Conservation (phyloP, 1,139 yeast species). For the Yamadazyma buinensis region DNA sequence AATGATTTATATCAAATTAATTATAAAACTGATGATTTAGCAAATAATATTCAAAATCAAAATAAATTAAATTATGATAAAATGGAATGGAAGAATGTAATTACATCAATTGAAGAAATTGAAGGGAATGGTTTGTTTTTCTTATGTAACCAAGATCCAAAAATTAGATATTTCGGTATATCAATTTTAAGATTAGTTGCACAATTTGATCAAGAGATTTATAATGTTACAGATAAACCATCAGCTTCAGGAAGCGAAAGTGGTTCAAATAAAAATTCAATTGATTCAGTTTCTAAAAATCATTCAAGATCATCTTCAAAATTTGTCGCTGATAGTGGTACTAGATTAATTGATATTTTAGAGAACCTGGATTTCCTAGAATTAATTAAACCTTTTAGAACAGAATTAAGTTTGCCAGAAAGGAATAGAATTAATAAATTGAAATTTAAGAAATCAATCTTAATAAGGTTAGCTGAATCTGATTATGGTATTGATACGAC, state of each 20-base stretch:
- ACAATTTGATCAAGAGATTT: slow-evolving; percentile 78
- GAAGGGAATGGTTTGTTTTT: slow-evolving; percentile 96
- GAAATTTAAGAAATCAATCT: slow-evolving; percentile 57
- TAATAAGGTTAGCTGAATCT: slow-evolving; percentile 77
- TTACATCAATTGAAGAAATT: slow-evolving; percentile 85
- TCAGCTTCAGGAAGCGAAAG: slow-evolving; percentile 3
- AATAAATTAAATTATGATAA: slow-evolving; percentile 50
- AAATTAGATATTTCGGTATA: slow-evolving; percentile 70
- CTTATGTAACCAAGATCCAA: slow-evolving; percentile 81
- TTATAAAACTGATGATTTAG: slow-evolving; percentile 33
- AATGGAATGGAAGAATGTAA: slow-evolving; percentile 71
- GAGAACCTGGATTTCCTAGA: slow-evolving; percentile 68
- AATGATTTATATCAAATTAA: slow-evolving; percentile 45
- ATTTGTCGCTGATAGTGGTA: slow-evolving; percentile 75
- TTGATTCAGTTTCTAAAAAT: slow-evolving; percentile 11
- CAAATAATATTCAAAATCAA: slow-evolving; percentile 22
- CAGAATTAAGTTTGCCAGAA: slow-evolving; percentile 80
- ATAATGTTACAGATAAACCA: slow-evolving; percentile 39
- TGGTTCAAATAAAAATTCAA: slow-evolving; percentile 4
- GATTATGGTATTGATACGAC: slow-evolving; percentile 96
- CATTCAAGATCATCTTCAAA: slow-evolving; percentile 65
- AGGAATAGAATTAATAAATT: slow-evolving; percentile 65
- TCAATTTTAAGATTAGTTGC: slow-evolving; percentile 72
- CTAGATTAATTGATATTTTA: slow-evolving; percentile 73
- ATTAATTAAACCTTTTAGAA: slow-evolving; percentile 55